A percentile compares a stretch with the other conserved stretches of the same genome.
Evolutionary conservation across 345 rosid genomes (phyloP).

Genomic region (Kernera saxatilis): DNA sequence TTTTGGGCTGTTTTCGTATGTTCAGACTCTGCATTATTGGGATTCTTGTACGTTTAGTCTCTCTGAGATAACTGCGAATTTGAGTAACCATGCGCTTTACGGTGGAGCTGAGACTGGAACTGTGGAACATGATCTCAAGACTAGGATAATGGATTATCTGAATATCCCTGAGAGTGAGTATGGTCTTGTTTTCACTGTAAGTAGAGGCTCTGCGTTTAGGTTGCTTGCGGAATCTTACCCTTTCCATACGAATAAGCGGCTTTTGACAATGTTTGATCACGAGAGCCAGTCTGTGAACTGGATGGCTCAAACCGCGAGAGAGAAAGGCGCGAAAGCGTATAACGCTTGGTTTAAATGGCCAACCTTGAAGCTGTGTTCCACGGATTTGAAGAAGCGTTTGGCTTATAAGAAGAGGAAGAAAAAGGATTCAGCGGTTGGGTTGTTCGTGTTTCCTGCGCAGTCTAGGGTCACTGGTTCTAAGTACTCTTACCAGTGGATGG

Average conservation of each 20-base stretch:
- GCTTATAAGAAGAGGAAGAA: conserved; percentile 63
- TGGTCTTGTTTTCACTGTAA: conserved; percentile 75
- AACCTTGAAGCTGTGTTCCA: conserved; percentile 64
- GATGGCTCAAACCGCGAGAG: conserved; percentile 79
- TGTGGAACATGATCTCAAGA: conserved; percentile 67
- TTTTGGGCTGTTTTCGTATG: conserved; percentile 62
- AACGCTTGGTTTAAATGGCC: conserved; percentile 93
- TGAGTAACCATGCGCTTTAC: conserved; percentile 74
- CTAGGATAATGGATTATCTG: conserved; percentile 68
- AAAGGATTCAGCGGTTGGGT: conserved; percentile 61
- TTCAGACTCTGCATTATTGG: conserved; percentile 61
- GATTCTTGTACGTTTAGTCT: conserved; percentile 72
- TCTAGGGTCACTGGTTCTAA: conserved; percentile 79
- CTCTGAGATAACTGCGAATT: conserved; percentile 73
- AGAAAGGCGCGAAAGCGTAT: conserved; percentile 67
- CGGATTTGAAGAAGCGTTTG: conserved; percentile 67
- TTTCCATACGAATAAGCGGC: conserved; percentile 57
- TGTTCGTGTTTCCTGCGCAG: conserved; percentile 84
- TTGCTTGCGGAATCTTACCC: conserved; percentile 78
- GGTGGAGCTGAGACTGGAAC: conserved; percentile 79
- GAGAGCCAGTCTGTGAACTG: conserved; percentile 87
- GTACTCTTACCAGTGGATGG: conserved; percentile 93
- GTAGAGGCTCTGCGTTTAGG: conserved; percentile 81
- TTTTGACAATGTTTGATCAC: conserved; percentile 82
- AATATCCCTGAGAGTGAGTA: conserved; percentile 76